These are phyloP conservation scores for Sanghuangporus sanghuang DNA, from an alignment of 1,284 basidiomycete species.

Conservation along the genomic window DNA sequence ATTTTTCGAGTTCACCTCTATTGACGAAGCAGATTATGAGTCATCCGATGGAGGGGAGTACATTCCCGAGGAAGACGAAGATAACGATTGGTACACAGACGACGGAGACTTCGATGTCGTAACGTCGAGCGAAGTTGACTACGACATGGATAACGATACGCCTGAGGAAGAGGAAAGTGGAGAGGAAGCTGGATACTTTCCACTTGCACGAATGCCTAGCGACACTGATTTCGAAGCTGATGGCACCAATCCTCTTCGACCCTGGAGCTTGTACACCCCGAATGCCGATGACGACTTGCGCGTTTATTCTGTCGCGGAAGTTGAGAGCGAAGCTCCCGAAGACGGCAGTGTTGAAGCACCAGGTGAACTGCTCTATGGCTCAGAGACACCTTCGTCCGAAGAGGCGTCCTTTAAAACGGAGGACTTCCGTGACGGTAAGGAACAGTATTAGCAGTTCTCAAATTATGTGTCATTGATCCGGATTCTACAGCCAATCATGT, in stretches of 20 bases:
- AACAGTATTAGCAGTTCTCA: too few species aligned
- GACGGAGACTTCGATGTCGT: slow-evolving; percentile 23
- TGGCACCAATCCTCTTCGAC: background rate
- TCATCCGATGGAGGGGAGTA: slow-evolving; percentile 65
- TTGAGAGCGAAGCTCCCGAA: slow-evolving; percentile 28
- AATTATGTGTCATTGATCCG: background rate
- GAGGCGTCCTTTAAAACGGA: background rate
- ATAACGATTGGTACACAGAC: slow-evolving; percentile 31
- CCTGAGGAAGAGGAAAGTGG: slow-evolving; percentile 20
- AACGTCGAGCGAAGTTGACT: slow-evolving; percentile 39
- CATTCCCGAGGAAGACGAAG: slow-evolving; percentile 48
- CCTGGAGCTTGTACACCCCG: background rate
- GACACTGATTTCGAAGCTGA: background rate
- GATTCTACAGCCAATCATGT: background rate
- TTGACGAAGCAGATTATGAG: slow-evolving; percentile 53
- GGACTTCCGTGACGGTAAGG: background rate
- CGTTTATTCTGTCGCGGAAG: slow-evolving; percentile 25
- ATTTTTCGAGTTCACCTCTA: slow-evolving; percentile 49
- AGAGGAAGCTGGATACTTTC: background rate
- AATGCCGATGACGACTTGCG: background rate
- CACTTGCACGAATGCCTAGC: background rate
- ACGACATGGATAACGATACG: slow-evolving; percentile 28
- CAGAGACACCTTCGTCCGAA: slow-evolving; percentile 11
- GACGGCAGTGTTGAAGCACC: slow-evolving; percentile 20
- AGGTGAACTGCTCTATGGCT: slow-evolving; percentile 20